Evolutionary conservation across 1,284 basidiomycete species (phyloP), one percentile per base, ranked within the genome.

Genomic region (Puccinia triticina): DNA sequence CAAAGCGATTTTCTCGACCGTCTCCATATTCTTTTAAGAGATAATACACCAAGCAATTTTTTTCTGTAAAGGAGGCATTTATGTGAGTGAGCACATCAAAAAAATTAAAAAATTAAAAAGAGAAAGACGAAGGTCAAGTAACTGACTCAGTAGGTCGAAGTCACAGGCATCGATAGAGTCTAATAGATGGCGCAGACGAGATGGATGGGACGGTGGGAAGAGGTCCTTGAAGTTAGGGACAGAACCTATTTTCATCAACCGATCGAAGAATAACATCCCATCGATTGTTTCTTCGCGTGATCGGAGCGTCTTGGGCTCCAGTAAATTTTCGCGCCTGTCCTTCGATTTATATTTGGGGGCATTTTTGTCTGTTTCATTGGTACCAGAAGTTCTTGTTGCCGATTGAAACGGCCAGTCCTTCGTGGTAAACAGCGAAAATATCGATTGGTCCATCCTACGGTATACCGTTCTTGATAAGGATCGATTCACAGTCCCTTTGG

Each of bases 41-140:
- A 50, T 80, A 80, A 73, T 80, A 80, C n/a, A 80, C 69, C 69
- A 80, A 64, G 59, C 67, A 80, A 61, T 72, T 61, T 29, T 80
- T 80, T 73, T 73, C 78, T 80, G 46, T 57, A 80, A 21, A 37
- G 43, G 61, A 21, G 48, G 14, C 37, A 32, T 18, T 46, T 8
- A 48, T 46, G 40, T 37, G 23, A 77, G 29, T 77, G 14, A 37
- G 61, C 37, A 40, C 10, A 46, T 37, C 66, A 46, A 50, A 12
- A 3, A 48, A 50, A n/a, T n/a, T n/a, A 50, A 37, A 34, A 11
- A n/a, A n/a, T 29, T 23, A 50, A 21, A 23, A n/a, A 46, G 34
- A 21, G 11, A 37, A 46, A 71, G 21, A 50, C 57, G 10, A 55
- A 48, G 16, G n/a, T 50, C 0, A 55, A 53, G 50, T 11, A 14